These are phyloP conservation scores for Biscogniauxia marginata DNA, from an alignment of 2,329 filamentous ascomycete genomes.

Conservation along the genomic window DNA sequence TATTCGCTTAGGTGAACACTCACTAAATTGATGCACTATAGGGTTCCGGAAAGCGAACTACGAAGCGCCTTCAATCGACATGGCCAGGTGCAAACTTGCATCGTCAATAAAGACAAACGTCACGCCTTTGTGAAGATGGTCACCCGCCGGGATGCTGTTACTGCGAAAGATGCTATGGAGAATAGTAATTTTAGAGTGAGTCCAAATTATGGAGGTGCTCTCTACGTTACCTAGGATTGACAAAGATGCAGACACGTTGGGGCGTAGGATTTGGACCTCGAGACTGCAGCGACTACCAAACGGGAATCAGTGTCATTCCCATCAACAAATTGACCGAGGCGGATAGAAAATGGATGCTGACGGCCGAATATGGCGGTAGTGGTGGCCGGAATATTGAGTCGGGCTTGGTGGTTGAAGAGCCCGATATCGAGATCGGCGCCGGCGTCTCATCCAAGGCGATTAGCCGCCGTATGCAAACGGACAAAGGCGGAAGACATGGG, in stretches of 20 bases:
- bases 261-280: slow-evolving; percentile 95
- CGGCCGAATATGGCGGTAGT: slow-evolving; percentile 88
- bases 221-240: slow-evolving; percentile 11
- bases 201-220: slow-evolving; percentile 18
- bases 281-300: slow-evolving; percentile 95
- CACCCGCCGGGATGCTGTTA: slow-evolving; percentile 78
- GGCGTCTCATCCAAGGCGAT: slow-evolving; percentile 94
- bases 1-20: slow-evolving; percentile 6
- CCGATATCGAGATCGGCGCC: slow-evolving; percentile 96
- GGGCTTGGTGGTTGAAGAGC: slow-evolving; percentile 91
- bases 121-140: slow-evolving; percentile 99
- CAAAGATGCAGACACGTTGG: slow-evolving; percentile 74
- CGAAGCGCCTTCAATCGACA: slow-evolving; percentile 76
- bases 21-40: slow-evolving; percentile 37
- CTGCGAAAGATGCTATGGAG: slow-evolving; percentile 86
- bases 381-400: slow-evolving; percentile 77
- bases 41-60: slow-evolving; percentile 77
- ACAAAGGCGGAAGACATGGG: slow-evolving; percentile 63
- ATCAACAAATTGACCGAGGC: slow-evolving; percentile 92
- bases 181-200: slow-evolving; percentile 70
- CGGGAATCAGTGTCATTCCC: slow-evolving; percentile 88
- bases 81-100: slow-evolving; percentile 92
- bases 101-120: slow-evolving; percentile 96
- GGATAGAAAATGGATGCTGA: slow-evolving; percentile 95
- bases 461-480: slow-evolving; percentile 67